Base-by-base conservation (phyloP, 2,329 filamentous ascomycete genomes). In the Claviceps sp. region DNA sequence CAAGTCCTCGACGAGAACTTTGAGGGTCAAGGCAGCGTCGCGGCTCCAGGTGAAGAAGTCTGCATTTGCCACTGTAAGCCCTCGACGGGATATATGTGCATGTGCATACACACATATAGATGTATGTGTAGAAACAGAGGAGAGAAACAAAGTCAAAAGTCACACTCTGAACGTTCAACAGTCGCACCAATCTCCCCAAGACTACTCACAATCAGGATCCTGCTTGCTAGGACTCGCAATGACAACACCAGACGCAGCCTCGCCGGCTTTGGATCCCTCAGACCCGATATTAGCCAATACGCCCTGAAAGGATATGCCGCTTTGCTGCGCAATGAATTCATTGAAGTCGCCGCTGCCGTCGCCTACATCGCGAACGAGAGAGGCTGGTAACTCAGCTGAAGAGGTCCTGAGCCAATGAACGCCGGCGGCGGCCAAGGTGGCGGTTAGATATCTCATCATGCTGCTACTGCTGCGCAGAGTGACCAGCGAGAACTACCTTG, bases 11-110 rank as follows among this genome's bases (percentile, higher is more conserved):
- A 85, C 70, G 11, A 89, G 66, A 20, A 72, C 71, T 66, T 86
- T 87, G 68, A 83, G 77, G 1, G 79, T 79, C 49, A 89, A 71
- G n/a, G 81, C 83, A 2, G 83, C 76, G 64, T 90, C 86, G 56
- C 86, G 73, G 4, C 81, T 87, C 86, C 85, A 90, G 0, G 83
- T 87, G 61, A 80, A 89, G 64, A 76, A 88, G 64, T 89, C 83
- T 86, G 42, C 39, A 8, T 9, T 13, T 14, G 40, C 22, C 8
- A 23, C 22, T 7, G 37, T 43, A 9, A 44, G 13, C 23, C 13
- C 16, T 43, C 9, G 29, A 3, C 9, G 29, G 9, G 29, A 34
- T 34, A 11, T 4, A 34, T 4, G 11, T 34, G 29, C 29, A 34
- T 8, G 26, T 26, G 1, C 7, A 26, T 34, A 34, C 29, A 34